Conservation (phyloP, 768 basidiomycete genomes). For the Kockovaella imperatae region DNA sequence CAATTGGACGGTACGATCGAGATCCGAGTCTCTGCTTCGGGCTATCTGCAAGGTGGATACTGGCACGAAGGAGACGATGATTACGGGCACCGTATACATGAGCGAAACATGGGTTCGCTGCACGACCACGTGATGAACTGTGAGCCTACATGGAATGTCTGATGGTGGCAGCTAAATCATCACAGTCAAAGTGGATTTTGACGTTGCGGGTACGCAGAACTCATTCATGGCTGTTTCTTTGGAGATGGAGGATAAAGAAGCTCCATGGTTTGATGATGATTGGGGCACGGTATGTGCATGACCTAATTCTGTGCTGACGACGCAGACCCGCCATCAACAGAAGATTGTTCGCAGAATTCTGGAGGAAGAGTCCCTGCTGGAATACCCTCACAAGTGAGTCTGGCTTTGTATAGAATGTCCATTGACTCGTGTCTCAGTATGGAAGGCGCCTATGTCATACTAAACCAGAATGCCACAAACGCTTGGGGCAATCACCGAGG, state of each 20-base stretch:
- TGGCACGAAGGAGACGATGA: slow-evolving; percentile 51
- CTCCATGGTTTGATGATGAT: slow-evolving; percentile 55
- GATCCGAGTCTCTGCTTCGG: slow-evolving; percentile 58
- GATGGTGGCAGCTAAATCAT: not conserved
- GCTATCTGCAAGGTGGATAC: slow-evolving; percentile 61
- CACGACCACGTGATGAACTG: slow-evolving; percentile 65
- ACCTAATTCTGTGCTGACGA: not conserved
- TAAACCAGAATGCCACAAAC: slow-evolving; percentile 54
- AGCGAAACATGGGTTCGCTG: slow-evolving; percentile 58
- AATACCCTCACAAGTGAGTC: slow-evolving; percentile 50
- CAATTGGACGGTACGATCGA: slow-evolving; percentile 62
- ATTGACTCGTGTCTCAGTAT: slow-evolving; percentile 19
- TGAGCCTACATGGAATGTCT: slow-evolving; percentile 41
- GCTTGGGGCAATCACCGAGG: slow-evolving; percentile 56
- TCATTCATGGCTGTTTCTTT: slow-evolving; percentile 54
- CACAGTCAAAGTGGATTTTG: slow-evolving; percentile 55
- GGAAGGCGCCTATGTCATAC: slow-evolving; percentile 55
- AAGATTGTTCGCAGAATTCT: slow-evolving; percentile 7
- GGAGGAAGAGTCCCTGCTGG: slow-evolving; percentile 47
- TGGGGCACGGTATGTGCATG: slow-evolving; percentile 9
- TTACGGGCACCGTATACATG: slow-evolving; percentile 55
- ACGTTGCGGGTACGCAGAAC: slow-evolving; percentile 57
- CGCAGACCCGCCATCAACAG: slow-evolving; percentile 14
- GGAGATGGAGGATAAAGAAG: slow-evolving; percentile 50
- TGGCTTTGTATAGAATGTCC: not conserved